phyloP scores from a whole-genome alignment of 306 rosid species.

The Cicer chorassanicum region DNA sequence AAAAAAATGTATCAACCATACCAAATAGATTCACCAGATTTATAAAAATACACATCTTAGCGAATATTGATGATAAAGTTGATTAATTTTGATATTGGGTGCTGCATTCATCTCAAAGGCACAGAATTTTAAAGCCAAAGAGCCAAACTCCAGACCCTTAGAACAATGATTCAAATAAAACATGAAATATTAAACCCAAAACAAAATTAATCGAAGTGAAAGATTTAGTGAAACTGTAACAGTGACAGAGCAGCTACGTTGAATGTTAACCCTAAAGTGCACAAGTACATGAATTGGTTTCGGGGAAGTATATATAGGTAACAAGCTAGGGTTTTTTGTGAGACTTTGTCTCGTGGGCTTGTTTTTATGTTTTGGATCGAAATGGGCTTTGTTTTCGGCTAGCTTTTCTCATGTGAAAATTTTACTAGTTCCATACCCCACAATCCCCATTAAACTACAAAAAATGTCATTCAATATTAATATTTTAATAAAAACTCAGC shows the following conservation, averaged over 20 bases:
- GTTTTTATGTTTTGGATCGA: background rate
- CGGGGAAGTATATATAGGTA: background rate
- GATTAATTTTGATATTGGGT: constrained; percentile 55
- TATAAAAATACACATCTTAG: background rate
- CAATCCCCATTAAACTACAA: too few relatives aligned
- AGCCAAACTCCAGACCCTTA: constrained; percentile 88
- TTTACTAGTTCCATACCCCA: too few relatives aligned
- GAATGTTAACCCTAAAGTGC: background rate
- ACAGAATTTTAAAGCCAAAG: constrained; percentile 61
- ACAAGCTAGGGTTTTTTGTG: constrained; percentile 16
- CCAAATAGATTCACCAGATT: constrained; percentile 43
- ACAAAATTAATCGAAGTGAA: background rate
- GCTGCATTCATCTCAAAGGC: constrained; percentile 93
- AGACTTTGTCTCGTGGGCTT: background rate
- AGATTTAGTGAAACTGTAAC: background rate
- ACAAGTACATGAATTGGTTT: background rate
- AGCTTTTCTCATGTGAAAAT: too few relatives aligned
- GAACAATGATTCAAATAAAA: too few relatives aligned
- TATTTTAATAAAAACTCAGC: too few relatives aligned
- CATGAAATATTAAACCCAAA: background rate
- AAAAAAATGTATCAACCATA: constrained; percentile 54
- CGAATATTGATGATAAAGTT: constrained; percentile 45
- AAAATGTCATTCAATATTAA: too few relatives aligned
- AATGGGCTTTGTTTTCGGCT: too few relatives aligned
- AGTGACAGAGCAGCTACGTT: background rate